These are phyloP conservation scores for Albatrellus sp. DNA, from an alignment of 1,284 basidiomycete species.

Conservation along the genomic window DNA sequence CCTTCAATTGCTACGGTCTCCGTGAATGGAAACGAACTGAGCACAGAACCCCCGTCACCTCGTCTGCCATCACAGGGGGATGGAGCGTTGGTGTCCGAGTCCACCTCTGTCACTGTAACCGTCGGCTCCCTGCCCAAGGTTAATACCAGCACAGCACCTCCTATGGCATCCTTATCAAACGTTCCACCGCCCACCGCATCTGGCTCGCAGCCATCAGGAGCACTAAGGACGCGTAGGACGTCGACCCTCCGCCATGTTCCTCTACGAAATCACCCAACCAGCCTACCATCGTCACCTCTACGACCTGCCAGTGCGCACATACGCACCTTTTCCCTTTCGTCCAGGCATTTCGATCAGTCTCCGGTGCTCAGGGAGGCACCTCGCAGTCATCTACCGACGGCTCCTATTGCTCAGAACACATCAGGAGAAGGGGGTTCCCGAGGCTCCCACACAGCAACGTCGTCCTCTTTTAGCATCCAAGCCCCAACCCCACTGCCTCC, in stretches of 20 bases:
- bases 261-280: conserved; percentile 22
- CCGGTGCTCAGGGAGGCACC: conserved; percentile 3
- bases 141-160: too few relatives aligned
- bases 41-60: too few relatives aligned
- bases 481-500: conserved; percentile 9
- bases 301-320: conserved; percentile 19
- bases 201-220: conserved; percentile 1
- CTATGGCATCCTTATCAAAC: background rate
- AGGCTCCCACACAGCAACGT: too few relatives aligned
- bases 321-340: conserved; percentile 12
- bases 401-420: conserved; percentile 8
- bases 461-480: conserved; percentile 5
- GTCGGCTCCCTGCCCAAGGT: too few relatives aligned
- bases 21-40: too few relatives aligned
- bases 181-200: conserved; percentile 8
- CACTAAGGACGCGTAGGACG: conserved; percentile 21
- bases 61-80: too few relatives aligned
- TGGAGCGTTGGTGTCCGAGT: too few relatives aligned
- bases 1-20: too few relatives aligned
- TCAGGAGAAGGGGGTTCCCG: conserved; percentile 7
- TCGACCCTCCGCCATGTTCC: conserved; percentile 54
- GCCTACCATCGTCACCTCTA: conserved; percentile 28
- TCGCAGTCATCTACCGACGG: conserved; percentile 4
- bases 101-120: too few relatives aligned
- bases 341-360: conserved; percentile 13